Conservation (phyloP, 306 rosid genomes). For the Begonia loranthoides region DNA sequence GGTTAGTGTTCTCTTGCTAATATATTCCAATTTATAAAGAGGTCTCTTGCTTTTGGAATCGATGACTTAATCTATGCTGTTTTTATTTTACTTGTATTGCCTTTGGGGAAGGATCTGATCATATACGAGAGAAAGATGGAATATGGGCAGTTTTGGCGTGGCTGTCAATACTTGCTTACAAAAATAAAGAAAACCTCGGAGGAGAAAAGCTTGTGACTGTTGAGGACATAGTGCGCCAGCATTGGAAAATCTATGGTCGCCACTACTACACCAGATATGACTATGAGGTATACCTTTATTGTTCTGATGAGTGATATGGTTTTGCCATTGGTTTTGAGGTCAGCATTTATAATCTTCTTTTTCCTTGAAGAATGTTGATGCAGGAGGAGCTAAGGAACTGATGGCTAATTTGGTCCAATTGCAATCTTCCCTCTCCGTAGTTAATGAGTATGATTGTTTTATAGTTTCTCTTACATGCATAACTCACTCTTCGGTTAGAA, state of each 20-base stretch:
- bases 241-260: constrained; percentile 89
- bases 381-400: constrained; percentile 78
- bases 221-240: constrained; percentile 93
- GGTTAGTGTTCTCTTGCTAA: constrained; percentile 33
- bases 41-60: not conserved
- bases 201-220: constrained; percentile 77
- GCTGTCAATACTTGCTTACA: constrained; percentile 69
- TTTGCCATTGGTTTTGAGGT: too few species aligned
- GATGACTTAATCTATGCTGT: not conserved
- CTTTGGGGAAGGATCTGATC: constrained; percentile 59
- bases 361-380: constrained; percentile 71
- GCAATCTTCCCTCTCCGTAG: constrained; percentile 81
- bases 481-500: too few species aligned
- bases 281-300: constrained; percentile 47
- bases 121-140: constrained; percentile 97
- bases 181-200: constrained; percentile 68
- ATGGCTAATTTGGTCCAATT: constrained; percentile 86
- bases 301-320: not conserved
- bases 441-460: constrained; percentile 46
- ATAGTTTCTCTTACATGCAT: too few species aligned
- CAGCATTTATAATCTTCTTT: too few species aligned
- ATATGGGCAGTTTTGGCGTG: constrained; percentile 99
- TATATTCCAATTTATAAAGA: not conserved
- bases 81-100: constrained; percentile 10
- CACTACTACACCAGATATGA: constrained; percentile 96